Conservation (phyloP, 768 basidiomycete species). For the Pisolithus albus region DNA sequence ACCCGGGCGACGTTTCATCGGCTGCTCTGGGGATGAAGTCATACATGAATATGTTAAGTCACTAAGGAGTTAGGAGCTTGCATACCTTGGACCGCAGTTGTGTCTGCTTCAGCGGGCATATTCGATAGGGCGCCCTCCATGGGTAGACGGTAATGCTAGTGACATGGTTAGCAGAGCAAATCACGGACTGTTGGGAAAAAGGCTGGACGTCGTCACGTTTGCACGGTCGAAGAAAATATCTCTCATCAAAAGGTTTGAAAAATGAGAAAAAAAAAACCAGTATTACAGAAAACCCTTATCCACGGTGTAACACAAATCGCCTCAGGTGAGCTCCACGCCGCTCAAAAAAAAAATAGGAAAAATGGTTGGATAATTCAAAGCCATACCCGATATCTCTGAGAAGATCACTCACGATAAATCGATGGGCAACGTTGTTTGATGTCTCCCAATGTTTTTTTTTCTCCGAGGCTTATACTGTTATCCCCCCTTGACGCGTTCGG, state of each 20-base stretch:
- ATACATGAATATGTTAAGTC: background rate
- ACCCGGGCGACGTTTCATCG: conserved; percentile 63
- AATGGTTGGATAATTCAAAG: background rate
- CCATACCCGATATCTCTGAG: conserved; percentile 7
- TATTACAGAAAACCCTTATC: conserved; percentile 23
- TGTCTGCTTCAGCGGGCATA: conserved; percentile 20
- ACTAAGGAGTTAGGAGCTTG: background rate
- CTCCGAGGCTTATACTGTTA: conserved; percentile 24
- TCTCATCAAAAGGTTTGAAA: conserved; percentile 21
- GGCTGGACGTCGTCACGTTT: conserved; percentile 13
- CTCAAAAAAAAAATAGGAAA: conserved; percentile 17
- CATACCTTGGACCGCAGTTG: conserved; percentile 23
- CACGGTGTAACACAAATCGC: background rate
- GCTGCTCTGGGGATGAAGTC: conserved; percentile 17
- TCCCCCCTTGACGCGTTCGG: conserved; percentile 28
- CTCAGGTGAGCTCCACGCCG: background rate
- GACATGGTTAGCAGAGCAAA: conserved; percentile 18
- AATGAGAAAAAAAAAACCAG: conserved; percentile 32
- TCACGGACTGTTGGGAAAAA: conserved; percentile 1
- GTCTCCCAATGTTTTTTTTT: conserved; percentile 19
- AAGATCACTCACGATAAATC: conserved; percentile 22
- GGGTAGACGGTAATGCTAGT: conserved; percentile 11
- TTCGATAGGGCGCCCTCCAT: conserved; percentile 24
- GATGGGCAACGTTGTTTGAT: conserved; percentile 6
- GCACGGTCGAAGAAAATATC: conserved; percentile 17